These are phyloP conservation scores for Candida coquimbonensis DNA, from an alignment of 805 yeast species.

Conservation along the genomic window DNA sequence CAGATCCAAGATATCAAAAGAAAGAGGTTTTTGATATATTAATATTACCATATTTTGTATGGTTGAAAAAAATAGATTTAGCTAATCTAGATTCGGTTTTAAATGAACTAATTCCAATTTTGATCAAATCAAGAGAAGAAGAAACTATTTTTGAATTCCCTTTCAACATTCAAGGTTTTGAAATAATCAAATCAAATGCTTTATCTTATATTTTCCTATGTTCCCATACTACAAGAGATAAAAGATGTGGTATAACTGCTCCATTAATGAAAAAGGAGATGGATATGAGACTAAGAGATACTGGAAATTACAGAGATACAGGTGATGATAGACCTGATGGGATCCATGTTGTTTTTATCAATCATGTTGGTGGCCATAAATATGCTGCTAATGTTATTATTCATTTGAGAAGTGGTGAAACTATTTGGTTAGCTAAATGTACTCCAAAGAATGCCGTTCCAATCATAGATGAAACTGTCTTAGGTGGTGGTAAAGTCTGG, in stretches of 20 bases:
- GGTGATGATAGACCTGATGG: constrained; percentile 76
- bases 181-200: constrained; percentile 32
- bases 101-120: constrained; percentile 34
- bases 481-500: constrained; percentile 61
- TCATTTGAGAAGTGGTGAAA: constrained; percentile 64
- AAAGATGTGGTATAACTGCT: constrained; percentile 90
- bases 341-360: constrained; percentile 59
- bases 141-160: constrained; percentile 11
- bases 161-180: constrained; percentile 16
- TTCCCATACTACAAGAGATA: constrained; percentile 87
- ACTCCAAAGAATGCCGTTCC: constrained; percentile 69
- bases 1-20: constrained; percentile 35
- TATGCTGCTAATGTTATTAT: constrained; percentile 84
- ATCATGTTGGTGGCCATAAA: constrained; percentile 96
- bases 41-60: constrained; percentile 66
- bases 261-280: constrained; percentile 80
- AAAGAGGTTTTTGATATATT: constrained; percentile 52
- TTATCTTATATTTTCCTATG: constrained; percentile 63
- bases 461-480: constrained; percentile 68
- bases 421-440: constrained; percentile 85
- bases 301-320: constrained; percentile 65
- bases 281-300: constrained; percentile 63
- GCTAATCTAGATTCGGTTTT: constrained; percentile 39
- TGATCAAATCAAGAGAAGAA: constrained; percentile 25
- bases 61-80: constrained; percentile 47